A percentile compares a stretch with the other conserved stretches of the same genome.
These are phyloP conservation scores for Naganishia vaughanmartiniae DNA, from an alignment of 768 basidiomycete species.

Conservation along the genomic window DNA sequence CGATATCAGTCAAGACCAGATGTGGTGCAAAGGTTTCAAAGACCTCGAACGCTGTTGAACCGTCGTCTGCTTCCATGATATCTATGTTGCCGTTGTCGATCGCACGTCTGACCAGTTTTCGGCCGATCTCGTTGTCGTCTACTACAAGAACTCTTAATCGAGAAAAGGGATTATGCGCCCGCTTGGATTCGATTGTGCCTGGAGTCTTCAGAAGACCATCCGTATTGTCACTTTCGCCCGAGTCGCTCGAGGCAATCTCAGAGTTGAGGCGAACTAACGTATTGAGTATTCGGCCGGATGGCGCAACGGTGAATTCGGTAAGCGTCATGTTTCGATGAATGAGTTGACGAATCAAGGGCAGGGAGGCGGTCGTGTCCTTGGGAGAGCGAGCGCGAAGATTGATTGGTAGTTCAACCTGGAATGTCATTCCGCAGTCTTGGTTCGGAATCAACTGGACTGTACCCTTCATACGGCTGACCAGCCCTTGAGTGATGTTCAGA, in stretches of 20 bases:
- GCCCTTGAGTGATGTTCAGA: slow-evolving; percentile 37
- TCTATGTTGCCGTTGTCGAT: slow-evolving; percentile 16
- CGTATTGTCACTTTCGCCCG: background rate
- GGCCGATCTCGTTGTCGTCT: slow-evolving; percentile 41
- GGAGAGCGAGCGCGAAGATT: background rate
- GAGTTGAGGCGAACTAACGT: background rate
- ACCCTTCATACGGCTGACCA: slow-evolving; percentile 35
- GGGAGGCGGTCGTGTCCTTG: background rate
- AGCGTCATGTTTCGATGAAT: slow-evolving; percentile 16
- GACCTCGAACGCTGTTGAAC: slow-evolving; percentile 33
- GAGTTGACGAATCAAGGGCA: slow-evolving; percentile 1
- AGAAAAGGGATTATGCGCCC: background rate
- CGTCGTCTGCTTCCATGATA: slow-evolving; percentile 34
- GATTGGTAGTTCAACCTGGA: slow-evolving; percentile 1
- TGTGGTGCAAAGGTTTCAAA: slow-evolving; percentile 37
- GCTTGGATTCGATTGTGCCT: background rate
- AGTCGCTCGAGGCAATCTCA: background rate
- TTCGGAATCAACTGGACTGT: slow-evolving; percentile 30
- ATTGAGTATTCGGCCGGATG: background rate
- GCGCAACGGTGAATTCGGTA: background rate
- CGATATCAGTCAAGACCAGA: slow-evolving; percentile 42
- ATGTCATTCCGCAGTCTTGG: slow-evolving; percentile 6
- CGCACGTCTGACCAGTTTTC: slow-evolving; percentile 29
- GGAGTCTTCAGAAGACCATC: background rate
- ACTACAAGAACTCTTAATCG: slow-evolving; percentile 37